phyloP scores from a whole-genome alignment of 306 rosid genomes.

The Oemleria cerasiformis region DNA sequence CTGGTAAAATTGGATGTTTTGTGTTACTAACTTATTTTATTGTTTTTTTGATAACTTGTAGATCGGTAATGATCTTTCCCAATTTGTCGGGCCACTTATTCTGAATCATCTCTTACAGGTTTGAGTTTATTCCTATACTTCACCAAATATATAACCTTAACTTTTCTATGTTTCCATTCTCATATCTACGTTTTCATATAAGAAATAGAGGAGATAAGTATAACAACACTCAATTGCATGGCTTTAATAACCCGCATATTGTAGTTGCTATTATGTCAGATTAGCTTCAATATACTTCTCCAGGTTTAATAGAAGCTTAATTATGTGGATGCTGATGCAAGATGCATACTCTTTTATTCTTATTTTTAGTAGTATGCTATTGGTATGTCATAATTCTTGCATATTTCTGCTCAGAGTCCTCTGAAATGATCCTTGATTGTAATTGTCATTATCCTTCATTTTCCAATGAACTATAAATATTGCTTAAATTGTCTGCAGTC shows the following conservation, averaged over 20 bases:
- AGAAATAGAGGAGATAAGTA: not conserved
- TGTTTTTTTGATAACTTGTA: constrained; percentile 37
- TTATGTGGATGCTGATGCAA: not conserved
- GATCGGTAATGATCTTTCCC: constrained; percentile 86
- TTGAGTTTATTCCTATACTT: constrained; percentile 7
- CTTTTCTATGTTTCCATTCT: not conserved
- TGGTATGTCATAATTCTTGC: not conserved
- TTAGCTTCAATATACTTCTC: constrained; percentile 3
- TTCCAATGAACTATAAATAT: not conserved
- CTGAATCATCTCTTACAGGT: constrained; percentile 80
- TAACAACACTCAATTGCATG: not conserved
- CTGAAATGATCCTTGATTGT: not conserved
- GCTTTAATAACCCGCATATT: not conserved
- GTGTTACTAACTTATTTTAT: constrained; percentile 11
- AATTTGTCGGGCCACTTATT: constrained; percentile 82
- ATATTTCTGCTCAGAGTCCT: not conserved
- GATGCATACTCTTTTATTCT: not conserved
- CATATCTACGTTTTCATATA: not conserved
- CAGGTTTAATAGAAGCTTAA: not conserved
- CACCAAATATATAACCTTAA: not conserved
- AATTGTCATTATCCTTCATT: not conserved
- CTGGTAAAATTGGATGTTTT: not conserved
- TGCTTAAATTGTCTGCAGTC: constrained; percentile 38
- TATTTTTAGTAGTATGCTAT: not conserved
- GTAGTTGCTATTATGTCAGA: not conserved